A percentile compares a stretch with the other conserved stretches of the same genome.
Evolutionary conservation across 176 grass and related monocot genomes (phyloP).

Genomic region (Miscanthus lutarioriparius): DNA sequence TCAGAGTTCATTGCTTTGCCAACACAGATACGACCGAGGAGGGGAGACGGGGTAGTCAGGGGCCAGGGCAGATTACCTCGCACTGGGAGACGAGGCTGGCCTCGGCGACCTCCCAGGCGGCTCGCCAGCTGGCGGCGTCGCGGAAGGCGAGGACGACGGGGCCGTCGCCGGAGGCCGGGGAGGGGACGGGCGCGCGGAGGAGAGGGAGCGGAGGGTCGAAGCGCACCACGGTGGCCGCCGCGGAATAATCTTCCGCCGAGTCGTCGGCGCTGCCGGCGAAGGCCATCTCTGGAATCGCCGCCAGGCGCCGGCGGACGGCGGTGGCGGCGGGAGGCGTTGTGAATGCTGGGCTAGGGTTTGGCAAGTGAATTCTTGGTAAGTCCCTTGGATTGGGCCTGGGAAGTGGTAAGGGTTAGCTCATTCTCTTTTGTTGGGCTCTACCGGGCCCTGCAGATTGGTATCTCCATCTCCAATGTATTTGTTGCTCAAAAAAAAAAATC

Average conservation of each 20-base stretch:
- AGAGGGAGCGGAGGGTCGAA: constrained; percentile 49
- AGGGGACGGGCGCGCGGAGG: constrained; percentile 36
- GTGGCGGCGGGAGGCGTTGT: no score
- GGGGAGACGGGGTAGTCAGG: no score
- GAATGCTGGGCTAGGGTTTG: no score
- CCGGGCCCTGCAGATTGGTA: no score
- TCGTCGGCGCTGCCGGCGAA: neutral
- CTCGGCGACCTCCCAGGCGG: constrained; percentile 44
- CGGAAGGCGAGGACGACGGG: constrained; percentile 47
- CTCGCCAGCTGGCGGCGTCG: constrained; percentile 41
- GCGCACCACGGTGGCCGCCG: constrained; percentile 14
- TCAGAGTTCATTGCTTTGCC: neutral
- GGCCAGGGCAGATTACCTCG: neutral
- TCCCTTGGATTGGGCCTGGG: no score
- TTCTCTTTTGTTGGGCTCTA: no score
- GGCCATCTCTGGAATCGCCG: neutral
- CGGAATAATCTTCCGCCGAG: constrained; percentile 31
- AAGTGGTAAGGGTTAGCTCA: no score
- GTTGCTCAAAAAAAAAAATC: no score
- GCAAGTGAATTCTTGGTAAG: no score
- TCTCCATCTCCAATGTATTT: no score
- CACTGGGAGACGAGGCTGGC: constrained; percentile 44
- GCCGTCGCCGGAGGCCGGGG: neutral
- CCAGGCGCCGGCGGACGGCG: no score
- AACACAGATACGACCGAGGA: neutral